Conservation (phyloP, 2,329 filamentous ascomycete genomes). For the Microdochium trichocladiopsis region DNA sequence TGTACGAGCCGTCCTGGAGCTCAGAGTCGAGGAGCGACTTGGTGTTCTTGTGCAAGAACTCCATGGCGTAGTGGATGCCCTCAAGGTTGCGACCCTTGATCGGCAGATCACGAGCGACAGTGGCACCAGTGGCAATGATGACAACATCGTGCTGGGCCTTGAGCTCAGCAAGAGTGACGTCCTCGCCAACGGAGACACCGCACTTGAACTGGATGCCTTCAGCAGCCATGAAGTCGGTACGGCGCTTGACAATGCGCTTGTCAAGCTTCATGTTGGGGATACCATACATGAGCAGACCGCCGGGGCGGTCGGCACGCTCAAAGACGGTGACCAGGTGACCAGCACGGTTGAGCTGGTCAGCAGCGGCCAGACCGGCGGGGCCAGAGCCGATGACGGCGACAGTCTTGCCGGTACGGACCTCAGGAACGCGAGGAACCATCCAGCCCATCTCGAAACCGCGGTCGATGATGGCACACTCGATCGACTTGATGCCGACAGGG, state of each 20-base stretch:
- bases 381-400: conserved; percentile 88
- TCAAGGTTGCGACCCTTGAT: conserved; percentile 83
- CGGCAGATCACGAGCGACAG: conserved; percentile 85
- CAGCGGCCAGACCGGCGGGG: conserved; percentile 80
- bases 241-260: conserved; percentile 92
- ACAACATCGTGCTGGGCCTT: conserved; percentile 74
- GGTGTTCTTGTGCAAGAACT: conserved; percentile 95
- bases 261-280: conserved; percentile 99
- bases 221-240: conserved; percentile 88
- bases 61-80: conserved; percentile 94
- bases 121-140: conserved; percentile 86
- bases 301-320: conserved; percentile 83
- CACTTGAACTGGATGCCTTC: conserved; percentile 83
- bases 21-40: conserved; percentile 94
- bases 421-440: conserved; percentile 81
- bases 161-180: conserved; percentile 64
- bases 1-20: conserved; percentile 76
- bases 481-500: conserved; percentile 95
- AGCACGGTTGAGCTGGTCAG: conserved; percentile 90
- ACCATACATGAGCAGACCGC: conserved; percentile 94
- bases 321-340: conserved; percentile 87
- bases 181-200: conserved; percentile 69
- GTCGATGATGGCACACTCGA: conserved; percentile 96
- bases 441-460: conserved; percentile 96
- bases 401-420: conserved; percentile 78